Conservation (phyloP, 805 yeast genomes). For the Priceomyces castillae region DNA sequence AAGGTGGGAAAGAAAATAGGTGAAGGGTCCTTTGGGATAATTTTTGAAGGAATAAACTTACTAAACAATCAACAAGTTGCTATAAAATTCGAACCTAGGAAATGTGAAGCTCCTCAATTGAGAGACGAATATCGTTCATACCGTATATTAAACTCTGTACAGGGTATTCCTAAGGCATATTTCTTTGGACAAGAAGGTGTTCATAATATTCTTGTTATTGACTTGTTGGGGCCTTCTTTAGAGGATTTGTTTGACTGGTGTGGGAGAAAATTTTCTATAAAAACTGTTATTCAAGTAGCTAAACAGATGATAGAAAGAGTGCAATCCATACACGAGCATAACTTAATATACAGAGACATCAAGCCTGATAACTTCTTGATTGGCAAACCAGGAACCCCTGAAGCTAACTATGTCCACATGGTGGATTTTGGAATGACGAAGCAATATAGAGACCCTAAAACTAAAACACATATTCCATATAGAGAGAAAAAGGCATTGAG, state of each 20-base stretch:
- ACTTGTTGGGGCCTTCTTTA: constrained; percentile 89
- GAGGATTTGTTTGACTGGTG: constrained; percentile 99
- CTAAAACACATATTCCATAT: constrained; percentile 94
- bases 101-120: constrained; percentile 95
- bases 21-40: constrained; percentile 97
- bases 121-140: constrained; percentile 97
- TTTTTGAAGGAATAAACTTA: constrained; percentile 92
- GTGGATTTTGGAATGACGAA: constrained; percentile 99
- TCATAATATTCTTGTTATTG: constrained; percentile 92
- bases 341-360: constrained; percentile 91
- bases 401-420: constrained; percentile 81
- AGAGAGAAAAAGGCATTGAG: constrained; percentile 92
- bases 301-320: constrained; percentile 90
- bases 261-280: constrained; percentile 80
- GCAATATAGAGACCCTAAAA: constrained; percentile 93
- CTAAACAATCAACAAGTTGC: constrained; percentile 93
- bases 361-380: constrained; percentile 96
- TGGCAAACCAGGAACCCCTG: constrained; percentile 81
- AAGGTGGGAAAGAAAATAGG: constrained; percentile 97
- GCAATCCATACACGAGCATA: constrained; percentile 83
- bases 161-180: constrained; percentile 94
- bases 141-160: constrained; percentile 74
- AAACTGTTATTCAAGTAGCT: constrained; percentile 91
- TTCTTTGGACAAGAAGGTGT: constrained; percentile 98
- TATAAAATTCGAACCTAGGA: constrained; percentile 94